Evolutionary conservation across 2,329 filamentous ascomycete species (phyloP).

Genomic region (Diplodia corticola): DNA sequence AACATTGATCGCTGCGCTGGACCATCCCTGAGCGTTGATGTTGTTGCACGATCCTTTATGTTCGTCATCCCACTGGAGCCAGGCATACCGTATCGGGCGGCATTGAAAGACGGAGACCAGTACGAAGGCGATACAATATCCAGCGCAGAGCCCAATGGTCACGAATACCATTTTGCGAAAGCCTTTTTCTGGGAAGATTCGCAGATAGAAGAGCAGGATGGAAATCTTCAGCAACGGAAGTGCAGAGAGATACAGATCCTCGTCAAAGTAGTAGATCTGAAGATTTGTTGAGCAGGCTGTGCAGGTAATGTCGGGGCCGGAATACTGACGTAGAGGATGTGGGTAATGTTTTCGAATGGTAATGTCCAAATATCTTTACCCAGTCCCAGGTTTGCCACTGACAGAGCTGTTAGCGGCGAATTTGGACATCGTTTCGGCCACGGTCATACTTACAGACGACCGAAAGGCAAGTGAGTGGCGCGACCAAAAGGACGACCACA

Average conservation of each 20-base stretch:
- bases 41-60: slow-evolving; percentile 35
- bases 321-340: slow-evolving; percentile 40
- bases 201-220: slow-evolving; percentile 37
- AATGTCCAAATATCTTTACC: slow-evolving; percentile 56
- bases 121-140: slow-evolving; percentile 29
- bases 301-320: neutral
- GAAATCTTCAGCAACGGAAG: slow-evolving; percentile 38
- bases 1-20: slow-evolving; percentile 37
- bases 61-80: slow-evolving; percentile 32
- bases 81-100: slow-evolving; percentile 27
- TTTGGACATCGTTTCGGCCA: neutral
- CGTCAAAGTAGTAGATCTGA: slow-evolving; percentile 30
- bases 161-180: slow-evolving; percentile 31
- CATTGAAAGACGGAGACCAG: slow-evolving; percentile 29
- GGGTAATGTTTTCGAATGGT: slow-evolving; percentile 44
- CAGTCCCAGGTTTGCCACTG: slow-evolving; percentile 43
- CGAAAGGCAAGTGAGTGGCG: slow-evolving; percentile 29
- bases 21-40: slow-evolving; percentile 36
- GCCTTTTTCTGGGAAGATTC: slow-evolving; percentile 35
- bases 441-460: slow-evolving; percentile 22
- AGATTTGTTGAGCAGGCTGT: neutral
- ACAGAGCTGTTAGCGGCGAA: slow-evolving; percentile 3
- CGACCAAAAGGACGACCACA: slow-evolving; percentile 38
- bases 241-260: slow-evolving; percentile 39
- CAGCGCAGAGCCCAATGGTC: slow-evolving; percentile 31